Percentiles rank a stretch among this genome's conserved stretches.
These are phyloP conservation scores for Paracorniculantispora psalliotae DNA, from an alignment of 2,329 filamentous ascomycete genomes.

Conservation along the genomic window DNA sequence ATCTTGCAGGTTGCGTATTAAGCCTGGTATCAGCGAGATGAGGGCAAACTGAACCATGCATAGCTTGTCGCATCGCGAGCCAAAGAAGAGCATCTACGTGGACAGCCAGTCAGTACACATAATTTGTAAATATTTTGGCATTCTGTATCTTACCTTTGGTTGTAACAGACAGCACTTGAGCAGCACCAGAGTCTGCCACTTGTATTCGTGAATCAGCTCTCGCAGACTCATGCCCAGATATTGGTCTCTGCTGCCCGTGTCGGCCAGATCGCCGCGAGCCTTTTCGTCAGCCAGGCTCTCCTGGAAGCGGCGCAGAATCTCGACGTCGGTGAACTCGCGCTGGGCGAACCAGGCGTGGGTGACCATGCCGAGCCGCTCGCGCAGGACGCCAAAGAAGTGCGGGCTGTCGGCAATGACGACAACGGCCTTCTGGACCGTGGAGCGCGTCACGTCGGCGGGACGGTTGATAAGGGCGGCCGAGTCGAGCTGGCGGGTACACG, in stretches of 20 bases:
- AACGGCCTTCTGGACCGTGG: slow-evolving; percentile 95
- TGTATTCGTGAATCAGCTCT: slow-evolving; percentile 90
- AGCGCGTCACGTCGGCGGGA: slow-evolving; percentile 87
- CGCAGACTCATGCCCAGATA: slow-evolving; percentile 84
- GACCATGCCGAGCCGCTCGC: slow-evolving; percentile 84
- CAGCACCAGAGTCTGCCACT: slow-evolving; percentile 87
- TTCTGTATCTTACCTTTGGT: slow-evolving; percentile 64
- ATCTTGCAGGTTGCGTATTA: slow-evolving; percentile 88
- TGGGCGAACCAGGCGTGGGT: slow-evolving; percentile 97
- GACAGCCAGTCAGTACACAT: neutral
- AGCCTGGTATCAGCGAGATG: slow-evolving; percentile 87
- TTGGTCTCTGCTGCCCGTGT: slow-evolving; percentile 73
- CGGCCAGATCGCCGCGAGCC: slow-evolving; percentile 49
- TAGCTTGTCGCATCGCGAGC: slow-evolving; percentile 87
- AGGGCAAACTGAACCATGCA: slow-evolving; percentile 99
- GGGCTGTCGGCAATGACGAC: slow-evolving; percentile 92
- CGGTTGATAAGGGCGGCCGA: slow-evolving; percentile 70
- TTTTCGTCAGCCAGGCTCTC: slow-evolving; percentile 74
- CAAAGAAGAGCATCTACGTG: slow-evolving; percentile 93
- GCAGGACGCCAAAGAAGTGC: slow-evolving; percentile 82
- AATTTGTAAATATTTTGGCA: neutral
- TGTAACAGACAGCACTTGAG: slow-evolving; percentile 92
- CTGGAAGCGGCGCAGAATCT: slow-evolving; percentile 86
- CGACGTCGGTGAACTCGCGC: slow-evolving; percentile 82
- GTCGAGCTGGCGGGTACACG: slow-evolving; percentile 89